These are phyloP conservation scores for Verticillium nonalfalfae DNA, from an alignment of 2,329 filamentous ascomycete species.

Conservation along the genomic window DNA sequence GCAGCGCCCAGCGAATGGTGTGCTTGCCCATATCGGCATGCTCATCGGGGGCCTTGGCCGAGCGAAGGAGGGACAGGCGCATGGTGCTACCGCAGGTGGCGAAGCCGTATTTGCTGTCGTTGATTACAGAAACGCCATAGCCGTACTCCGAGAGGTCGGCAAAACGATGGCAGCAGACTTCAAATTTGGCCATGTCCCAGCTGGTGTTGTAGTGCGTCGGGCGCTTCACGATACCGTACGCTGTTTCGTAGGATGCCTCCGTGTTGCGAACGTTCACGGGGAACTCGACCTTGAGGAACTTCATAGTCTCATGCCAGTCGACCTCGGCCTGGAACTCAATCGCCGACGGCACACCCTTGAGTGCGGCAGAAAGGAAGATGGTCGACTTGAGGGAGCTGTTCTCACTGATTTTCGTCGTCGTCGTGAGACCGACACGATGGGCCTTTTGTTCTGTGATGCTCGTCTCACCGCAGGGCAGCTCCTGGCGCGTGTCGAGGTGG, in stretches of 20 bases:
- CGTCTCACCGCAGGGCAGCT: conserved; percentile 63
- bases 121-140: conserved; percentile 88
- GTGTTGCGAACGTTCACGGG: conserved; percentile 87
- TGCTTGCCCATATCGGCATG: conserved; percentile 93
- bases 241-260: conserved; percentile 91
- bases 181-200: conserved; percentile 98
- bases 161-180: conserved; percentile 94
- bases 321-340: conserved; percentile 79
- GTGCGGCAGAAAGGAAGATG: conserved; percentile 68
- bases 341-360: conserved; percentile 58
- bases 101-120: conserved; percentile 95
- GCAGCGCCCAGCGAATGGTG: conserved; percentile 80
- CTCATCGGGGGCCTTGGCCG: conserved; percentile 87
- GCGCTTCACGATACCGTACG: conserved; percentile 80
- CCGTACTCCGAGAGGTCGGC: conserved; percentile 83
- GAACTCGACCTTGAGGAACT: conserved; percentile 98
- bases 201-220: conserved; percentile 97
- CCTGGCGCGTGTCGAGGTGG: conserved; percentile 80
- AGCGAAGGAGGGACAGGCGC: conserved; percentile 78
- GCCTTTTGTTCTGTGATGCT: conserved; percentile 64
- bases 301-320: conserved; percentile 97
- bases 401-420: conserved; percentile 81
- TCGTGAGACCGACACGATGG: conserved; percentile 74
- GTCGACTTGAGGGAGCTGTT: conserved; percentile 81
- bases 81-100: conserved; percentile 84